phyloP scores from a whole-genome alignment of 805 yeast species.

The Starmerella sp. region DNA sequence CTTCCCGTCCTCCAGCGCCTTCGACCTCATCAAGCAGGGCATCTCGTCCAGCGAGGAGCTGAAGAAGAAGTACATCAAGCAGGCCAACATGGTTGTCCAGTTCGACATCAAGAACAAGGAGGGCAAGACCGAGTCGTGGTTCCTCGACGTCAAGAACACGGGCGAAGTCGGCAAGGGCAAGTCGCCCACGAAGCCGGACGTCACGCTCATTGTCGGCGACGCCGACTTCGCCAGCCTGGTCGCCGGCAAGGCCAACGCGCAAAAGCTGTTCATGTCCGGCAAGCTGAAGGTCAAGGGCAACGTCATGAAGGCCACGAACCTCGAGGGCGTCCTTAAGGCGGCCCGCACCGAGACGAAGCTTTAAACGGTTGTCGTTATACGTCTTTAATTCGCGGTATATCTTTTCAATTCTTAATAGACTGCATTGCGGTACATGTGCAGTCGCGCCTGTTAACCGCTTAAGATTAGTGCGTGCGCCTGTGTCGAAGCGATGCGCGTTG shows the following conservation, averaged over 20 bases:
- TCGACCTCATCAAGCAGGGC: constrained; percentile 30
- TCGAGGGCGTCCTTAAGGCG: constrained; percentile 55
- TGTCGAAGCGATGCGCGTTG: too few species aligned
- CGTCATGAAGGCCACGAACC: constrained; percentile 77
- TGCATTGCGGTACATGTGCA: not conserved
- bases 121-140: constrained; percentile 52
- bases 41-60: constrained; percentile 26
- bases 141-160: constrained; percentile 51
- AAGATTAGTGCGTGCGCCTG: too few species aligned
- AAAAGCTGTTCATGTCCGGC: constrained; percentile 73
- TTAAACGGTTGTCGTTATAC: constrained; percentile 19
- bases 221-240: constrained; percentile 60
- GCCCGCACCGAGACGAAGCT: constrained; percentile 40
- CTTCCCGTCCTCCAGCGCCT: constrained; percentile 33
- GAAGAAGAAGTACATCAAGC: constrained; percentile 30
- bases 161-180: constrained; percentile 42
- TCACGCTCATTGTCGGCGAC: constrained; percentile 54
- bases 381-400: not conserved
- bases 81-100: constrained; percentile 51
- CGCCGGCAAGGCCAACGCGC: constrained; percentile 72
- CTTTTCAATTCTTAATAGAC: constrained; percentile 7
- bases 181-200: constrained; percentile 40
- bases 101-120: constrained; percentile 57
- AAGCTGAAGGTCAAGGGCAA: constrained; percentile 80
- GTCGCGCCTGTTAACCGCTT: not conserved